These are phyloP conservation scores for Neobulgaria alba DNA, from an alignment of 2,329 filamentous ascomycete species.

Conservation along the genomic window DNA sequence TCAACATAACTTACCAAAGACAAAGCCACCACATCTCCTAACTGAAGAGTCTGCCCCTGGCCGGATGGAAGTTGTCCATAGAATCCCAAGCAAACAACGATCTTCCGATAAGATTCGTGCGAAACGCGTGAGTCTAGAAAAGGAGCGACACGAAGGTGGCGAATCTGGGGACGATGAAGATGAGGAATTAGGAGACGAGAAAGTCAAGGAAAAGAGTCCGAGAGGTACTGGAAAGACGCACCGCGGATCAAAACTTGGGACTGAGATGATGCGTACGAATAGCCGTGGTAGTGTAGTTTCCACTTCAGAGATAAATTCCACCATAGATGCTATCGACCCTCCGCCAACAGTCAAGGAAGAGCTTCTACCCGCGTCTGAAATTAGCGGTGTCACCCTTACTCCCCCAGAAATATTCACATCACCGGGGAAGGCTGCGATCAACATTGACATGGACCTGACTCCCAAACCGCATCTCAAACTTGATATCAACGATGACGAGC, in stretches of 20 bases:
- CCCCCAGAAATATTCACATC: slow-evolving; percentile 22
- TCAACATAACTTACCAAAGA: slow-evolving; percentile 30
- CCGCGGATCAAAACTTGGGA: slow-evolving; percentile 80
- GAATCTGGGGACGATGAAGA: slow-evolving; percentile 95
- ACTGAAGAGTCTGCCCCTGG: slow-evolving; percentile 58
- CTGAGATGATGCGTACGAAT: slow-evolving; percentile 97
- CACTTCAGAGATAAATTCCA: slow-evolving; percentile 20
- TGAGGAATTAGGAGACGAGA: slow-evolving; percentile 66
- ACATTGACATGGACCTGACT: slow-evolving; percentile 24
- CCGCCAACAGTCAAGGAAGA: slow-evolving; percentile 25
- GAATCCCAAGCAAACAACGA: slow-evolving; percentile 43
- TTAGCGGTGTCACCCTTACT: slow-evolving; percentile 20
- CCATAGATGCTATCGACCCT: slow-evolving; percentile 19
- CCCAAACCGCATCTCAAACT: slow-evolving; percentile 23
- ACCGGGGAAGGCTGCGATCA: slow-evolving; percentile 13
- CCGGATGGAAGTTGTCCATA: slow-evolving; percentile 38
- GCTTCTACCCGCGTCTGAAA: slow-evolving; percentile 18
- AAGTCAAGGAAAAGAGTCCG: slow-evolving; percentile 33
- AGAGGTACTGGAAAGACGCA: slow-evolving; percentile 48
- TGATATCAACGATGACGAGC: too few relatives aligned
- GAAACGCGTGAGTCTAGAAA: slow-evolving; percentile 69
- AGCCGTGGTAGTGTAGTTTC: slow-evolving; percentile 70
- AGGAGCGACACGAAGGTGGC: slow-evolving; percentile 60
- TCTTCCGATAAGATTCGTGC: slow-evolving; percentile 66
- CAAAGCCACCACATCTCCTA: slow-evolving; percentile 43